Evolutionary conservation across 164 flowering plant genomes (phyloP), one percentile per base, ranked within the genome.

Genomic region (Warburgia ugandensis): DNA sequence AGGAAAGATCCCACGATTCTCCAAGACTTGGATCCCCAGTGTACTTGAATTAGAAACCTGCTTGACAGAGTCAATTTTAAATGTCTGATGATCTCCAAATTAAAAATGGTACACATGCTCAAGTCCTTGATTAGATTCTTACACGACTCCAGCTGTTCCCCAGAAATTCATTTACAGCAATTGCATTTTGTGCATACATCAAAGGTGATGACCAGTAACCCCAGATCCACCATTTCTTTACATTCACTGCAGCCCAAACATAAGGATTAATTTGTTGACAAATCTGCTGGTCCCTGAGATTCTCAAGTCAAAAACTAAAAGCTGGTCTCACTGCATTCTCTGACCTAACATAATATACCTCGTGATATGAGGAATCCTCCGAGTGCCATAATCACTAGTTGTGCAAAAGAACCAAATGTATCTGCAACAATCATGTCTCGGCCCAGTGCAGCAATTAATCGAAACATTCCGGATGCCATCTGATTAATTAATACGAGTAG

Each of bases 161-260:
- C 12, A 70, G 69, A 39, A 77, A 74, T 46, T 75, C 79, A 65
- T 73, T 75, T 25, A 71, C 74, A 6, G 67, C 39, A 6, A 75
- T 48, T 17, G 77, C 77, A 56, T 75, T 75, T 57, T 73, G 75
- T 21, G 55, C 76, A 48, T 77, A 77, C 73, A 71, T 73, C 61
- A 78, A 11, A 13, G 83, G 83, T 25, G 83, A 78, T 29, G 52
- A 21, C 83, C 83, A 78, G 55, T 73, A 78, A 39, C 78, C 76
- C 78, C 83, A 75, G 59, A 61, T 62, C 83, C 80, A 78, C 83
- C 83, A 78, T 32, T 50, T 50, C 16, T 40, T 40, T n/a, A 54
- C 23, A 27, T 42, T 27, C 20, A 3, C 58, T 54, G 48, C 38
- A 41, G 16, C 36, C 29, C 29, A 33, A 10, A 4, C 3, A 22